These are phyloP conservation scores for Neofusicoccum ribis DNA, from an alignment of 2,329 filamentous ascomycete genomes.

Conservation along the genomic window DNA sequence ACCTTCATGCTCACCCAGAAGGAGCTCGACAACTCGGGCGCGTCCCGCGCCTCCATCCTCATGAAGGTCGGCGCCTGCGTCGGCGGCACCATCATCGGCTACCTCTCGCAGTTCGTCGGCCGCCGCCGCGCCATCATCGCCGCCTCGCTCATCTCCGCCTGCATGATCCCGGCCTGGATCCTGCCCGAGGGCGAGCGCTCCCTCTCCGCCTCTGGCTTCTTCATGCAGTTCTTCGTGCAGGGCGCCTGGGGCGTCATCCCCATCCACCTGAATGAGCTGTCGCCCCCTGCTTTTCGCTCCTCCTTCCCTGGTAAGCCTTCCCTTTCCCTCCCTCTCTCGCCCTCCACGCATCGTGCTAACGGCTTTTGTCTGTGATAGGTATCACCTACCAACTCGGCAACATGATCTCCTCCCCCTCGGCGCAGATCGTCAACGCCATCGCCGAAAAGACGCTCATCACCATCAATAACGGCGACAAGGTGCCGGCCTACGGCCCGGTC, in stretches of 20 bases:
- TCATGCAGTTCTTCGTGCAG: conserved; percentile 60
- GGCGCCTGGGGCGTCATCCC: conserved; percentile 49
- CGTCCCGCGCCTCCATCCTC: conserved; percentile 74
- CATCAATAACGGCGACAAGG: conserved; percentile 54
- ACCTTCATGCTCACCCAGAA: conserved; percentile 77
- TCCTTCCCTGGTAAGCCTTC: conserved; percentile 59
- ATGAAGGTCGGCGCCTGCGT: conserved; percentile 79
- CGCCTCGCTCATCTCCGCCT: conserved; percentile 59
- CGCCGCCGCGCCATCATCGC: conserved; percentile 68
- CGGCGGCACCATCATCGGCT: conserved; percentile 72
- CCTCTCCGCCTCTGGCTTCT: conserved; percentile 66
- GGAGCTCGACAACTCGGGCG: conserved; percentile 62
- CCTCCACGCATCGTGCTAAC: conserved; percentile 35
- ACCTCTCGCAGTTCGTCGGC: conserved; percentile 72
- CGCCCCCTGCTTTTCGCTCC: conserved; percentile 68
- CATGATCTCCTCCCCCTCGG: conserved; percentile 70
- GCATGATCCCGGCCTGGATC: conserved; percentile 70
- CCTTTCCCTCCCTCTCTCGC: not conserved
- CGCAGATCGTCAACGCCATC: conserved; percentile 76
- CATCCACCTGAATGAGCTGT: conserved; percentile 74
- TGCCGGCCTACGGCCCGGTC: conserved; percentile 70
- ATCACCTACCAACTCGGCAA: conserved; percentile 75
- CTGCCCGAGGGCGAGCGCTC: conserved; percentile 60
- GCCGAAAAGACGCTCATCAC: conserved; percentile 58
- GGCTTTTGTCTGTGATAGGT: conserved; percentile 29